phyloP scores from a whole-genome alignment of 2,329 filamentous ascomycete species.

The Trichoderma lentiforme region DNA sequence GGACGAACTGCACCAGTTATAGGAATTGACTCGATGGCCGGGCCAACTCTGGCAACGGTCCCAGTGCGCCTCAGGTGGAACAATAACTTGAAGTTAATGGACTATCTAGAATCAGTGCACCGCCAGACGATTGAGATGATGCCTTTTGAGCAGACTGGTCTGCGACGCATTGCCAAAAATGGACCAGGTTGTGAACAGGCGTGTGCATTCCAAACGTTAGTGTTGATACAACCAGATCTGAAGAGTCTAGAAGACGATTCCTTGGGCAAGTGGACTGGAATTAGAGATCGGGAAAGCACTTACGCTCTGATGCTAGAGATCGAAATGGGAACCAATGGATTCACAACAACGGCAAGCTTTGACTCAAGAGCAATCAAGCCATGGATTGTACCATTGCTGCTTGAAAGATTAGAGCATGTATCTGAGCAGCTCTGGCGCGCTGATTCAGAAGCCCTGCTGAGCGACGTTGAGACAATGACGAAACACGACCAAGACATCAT shows the following conservation, averaged over 20 bases:
- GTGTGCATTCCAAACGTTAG: not conserved
- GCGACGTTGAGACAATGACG: too few relatives aligned
- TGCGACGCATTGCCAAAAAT: not conserved
- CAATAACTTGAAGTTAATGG: too few relatives aligned
- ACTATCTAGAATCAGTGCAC: not conserved
- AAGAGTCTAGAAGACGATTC: not conserved
- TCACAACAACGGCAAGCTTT: not conserved
- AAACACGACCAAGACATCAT: too few relatives aligned
- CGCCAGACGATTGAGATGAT: not conserved
- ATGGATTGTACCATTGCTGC: too few relatives aligned
- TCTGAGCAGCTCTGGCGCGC: too few relatives aligned
- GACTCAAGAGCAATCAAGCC: not conserved
- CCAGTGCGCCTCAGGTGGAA: too few relatives aligned
- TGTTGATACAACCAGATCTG: not conserved
- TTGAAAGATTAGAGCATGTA: too few relatives aligned
- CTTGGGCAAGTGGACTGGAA: not conserved
- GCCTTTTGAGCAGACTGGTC: not conserved
- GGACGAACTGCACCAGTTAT: not conserved
- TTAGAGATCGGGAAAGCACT: not conserved
- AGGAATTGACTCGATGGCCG: too few relatives aligned
- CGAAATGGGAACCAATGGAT: not conserved
- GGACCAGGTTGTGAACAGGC: not conserved
- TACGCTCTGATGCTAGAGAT: not conserved
- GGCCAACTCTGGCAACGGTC: too few relatives aligned
- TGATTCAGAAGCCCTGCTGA: too few relatives aligned